A percentile compares a stretch with the other conserved stretches of the same genome.
These are phyloP conservation scores for Microsporum ferrugineum DNA, from an alignment of 2,329 filamentous ascomycete species.

Conservation along the genomic window DNA sequence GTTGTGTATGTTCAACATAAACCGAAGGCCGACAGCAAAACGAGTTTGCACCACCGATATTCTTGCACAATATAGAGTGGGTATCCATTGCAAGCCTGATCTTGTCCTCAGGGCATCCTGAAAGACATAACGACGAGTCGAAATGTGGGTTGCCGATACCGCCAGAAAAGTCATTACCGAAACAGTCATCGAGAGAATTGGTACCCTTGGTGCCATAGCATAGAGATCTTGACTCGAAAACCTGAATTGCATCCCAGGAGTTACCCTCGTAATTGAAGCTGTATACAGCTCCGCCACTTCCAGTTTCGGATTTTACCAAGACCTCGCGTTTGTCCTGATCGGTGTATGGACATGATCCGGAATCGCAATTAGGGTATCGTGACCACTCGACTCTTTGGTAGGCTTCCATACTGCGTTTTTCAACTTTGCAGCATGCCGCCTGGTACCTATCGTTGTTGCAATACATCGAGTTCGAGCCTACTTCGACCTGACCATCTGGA, in stretches of 20 bases:
- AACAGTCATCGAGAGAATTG: neutral
- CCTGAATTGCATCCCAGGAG: no score
- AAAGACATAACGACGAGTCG: neutral
- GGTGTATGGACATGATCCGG: neutral
- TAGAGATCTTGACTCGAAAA: no score
- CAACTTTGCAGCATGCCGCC: conserved; percentile 6
- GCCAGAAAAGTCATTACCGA: neutral
- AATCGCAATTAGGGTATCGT: neutral
- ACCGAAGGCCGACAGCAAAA: neutral
- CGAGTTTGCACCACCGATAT: neutral
- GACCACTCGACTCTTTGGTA: neutral
- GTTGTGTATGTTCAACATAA: neutral
- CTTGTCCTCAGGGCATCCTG: neutral
- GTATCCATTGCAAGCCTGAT: conserved; percentile 1
- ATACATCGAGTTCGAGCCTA: conserved; percentile 6
- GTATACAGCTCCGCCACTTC: neutral
- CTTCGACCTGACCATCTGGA: neutral
- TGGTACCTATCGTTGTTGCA: neutral
- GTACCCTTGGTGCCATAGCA: neutral
- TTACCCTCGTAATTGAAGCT: neutral
- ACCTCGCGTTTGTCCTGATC: neutral
- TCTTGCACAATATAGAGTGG: neutral
- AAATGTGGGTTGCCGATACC: neutral
- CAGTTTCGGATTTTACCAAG: neutral
- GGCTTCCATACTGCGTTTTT: neutral